phyloP scores from a whole-genome alignment of 495 filamentous ascomycete genomes.

The Penicillium canariense region DNA sequence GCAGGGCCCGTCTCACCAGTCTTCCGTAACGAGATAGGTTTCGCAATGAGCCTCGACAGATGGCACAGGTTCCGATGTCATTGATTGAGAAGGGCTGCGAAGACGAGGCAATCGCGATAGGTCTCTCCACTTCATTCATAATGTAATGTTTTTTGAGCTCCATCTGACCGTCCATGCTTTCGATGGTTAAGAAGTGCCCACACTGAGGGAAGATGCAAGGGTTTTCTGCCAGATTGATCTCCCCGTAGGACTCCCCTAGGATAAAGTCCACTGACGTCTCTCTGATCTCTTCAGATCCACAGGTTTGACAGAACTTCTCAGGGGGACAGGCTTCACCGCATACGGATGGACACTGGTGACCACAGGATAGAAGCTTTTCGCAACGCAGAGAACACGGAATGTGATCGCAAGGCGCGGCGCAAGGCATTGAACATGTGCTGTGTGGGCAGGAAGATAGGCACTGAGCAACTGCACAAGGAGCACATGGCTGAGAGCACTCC shows the following conservation, averaged over 20 bases:
- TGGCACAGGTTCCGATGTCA: slow-evolving; percentile 59
- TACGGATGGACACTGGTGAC: slow-evolving; percentile 65
- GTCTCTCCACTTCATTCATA: slow-evolving; percentile 39
- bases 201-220: slow-evolving; percentile 65
- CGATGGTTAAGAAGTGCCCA: slow-evolving; percentile 62
- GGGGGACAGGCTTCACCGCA: slow-evolving; percentile 66
- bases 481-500: slow-evolving; percentile 61
- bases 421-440: slow-evolving; percentile 60
- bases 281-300: slow-evolving; percentile 3
- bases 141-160: slow-evolving; percentile 57
- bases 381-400: slow-evolving; percentile 69
- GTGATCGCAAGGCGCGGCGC: slow-evolving; percentile 58
- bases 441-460: slow-evolving; percentile 61
- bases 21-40: slow-evolving; percentile 65
- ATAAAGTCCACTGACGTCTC: slow-evolving; percentile 1
- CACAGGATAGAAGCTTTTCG: slow-evolving; percentile 53
- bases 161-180: slow-evolving; percentile 66
- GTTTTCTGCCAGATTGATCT: slow-evolving; percentile 55
- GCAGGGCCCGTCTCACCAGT: slow-evolving; percentile 58
- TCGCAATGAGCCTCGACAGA: slow-evolving; percentile 61
- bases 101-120: slow-evolving; percentile 38
- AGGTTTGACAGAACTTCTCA: neutral
- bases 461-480: slow-evolving; percentile 56
- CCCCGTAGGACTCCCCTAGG: slow-evolving; percentile 39
- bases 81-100: slow-evolving; percentile 52